Evolutionary conservation across 2,329 filamentous ascomycete genomes (phyloP).

Genomic region (Rhinocladiella mackenziei): DNA sequence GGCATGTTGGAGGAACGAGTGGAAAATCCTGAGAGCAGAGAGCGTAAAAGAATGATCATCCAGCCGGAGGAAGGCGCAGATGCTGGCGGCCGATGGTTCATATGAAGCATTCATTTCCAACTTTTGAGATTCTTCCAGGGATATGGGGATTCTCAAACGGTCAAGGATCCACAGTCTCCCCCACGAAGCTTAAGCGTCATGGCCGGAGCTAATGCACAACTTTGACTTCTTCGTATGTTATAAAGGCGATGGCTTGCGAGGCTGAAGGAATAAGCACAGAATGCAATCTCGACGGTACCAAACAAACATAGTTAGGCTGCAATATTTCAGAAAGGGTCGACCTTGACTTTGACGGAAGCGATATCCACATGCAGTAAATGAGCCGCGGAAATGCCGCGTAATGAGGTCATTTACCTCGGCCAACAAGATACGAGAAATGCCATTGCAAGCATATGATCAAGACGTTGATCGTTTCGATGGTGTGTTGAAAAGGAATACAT

Average conservation of each 20-base stretch:
- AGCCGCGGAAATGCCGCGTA: constrained; percentile 7
- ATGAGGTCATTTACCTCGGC: constrained; percentile 8
- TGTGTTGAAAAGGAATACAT: neutral
- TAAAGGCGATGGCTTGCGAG: neutral
- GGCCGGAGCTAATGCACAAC: no score
- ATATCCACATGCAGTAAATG: constrained; percentile 7
- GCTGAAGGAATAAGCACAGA: neutral
- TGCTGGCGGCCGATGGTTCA: constrained; percentile 12
- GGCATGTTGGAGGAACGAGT: constrained; percentile 7
- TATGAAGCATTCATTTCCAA: constrained; percentile 6
- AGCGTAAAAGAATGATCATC: constrained; percentile 1
- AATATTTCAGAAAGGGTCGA: constrained; percentile 1
- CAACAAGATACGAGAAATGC: constrained; percentile 5
- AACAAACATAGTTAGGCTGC: neutral
- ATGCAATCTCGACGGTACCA: constrained; percentile 16
- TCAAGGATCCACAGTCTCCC: neutral
- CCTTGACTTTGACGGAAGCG: neutral
- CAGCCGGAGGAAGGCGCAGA: neutral
- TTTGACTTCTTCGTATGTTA: no score
- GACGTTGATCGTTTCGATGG: neutral
- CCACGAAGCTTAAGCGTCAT: no score
- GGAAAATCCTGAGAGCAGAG: neutral
- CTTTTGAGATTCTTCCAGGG: neutral
- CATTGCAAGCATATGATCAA: constrained; percentile 8
- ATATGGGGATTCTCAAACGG: neutral